Percentiles rank a stretch among this genome's conserved stretches.
Evolutionary conservation across 192 early-diverging fungal species (phyloP).

Genomic region (Gaertneriomyces semiglobifer): DNA sequence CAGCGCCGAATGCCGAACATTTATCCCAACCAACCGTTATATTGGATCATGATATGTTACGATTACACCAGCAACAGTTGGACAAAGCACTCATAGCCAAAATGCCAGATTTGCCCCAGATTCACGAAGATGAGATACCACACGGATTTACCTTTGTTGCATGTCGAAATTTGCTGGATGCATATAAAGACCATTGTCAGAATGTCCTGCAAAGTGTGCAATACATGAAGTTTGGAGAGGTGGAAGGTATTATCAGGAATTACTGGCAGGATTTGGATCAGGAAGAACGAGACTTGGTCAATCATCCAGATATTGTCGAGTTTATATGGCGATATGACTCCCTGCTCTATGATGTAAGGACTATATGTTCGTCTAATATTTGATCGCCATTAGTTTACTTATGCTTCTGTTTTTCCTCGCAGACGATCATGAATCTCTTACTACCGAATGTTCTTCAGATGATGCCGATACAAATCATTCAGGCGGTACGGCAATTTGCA

Average conservation of each 20-base stretch:
- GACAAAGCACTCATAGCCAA: slow-evolving; percentile 27
- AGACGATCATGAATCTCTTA: slow-evolving; percentile 33
- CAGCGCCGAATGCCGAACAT: not conserved
- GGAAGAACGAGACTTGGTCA: slow-evolving; percentile 21
- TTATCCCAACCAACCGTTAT: not conserved
- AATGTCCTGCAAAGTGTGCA: slow-evolving; percentile 26
- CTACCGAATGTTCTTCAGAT: slow-evolving; percentile 32
- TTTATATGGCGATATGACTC: slow-evolving; percentile 51
- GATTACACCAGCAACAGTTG: slow-evolving; percentile 27
- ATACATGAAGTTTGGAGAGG: slow-evolving; percentile 32
- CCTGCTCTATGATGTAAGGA: slow-evolving; percentile 47
- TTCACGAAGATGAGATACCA: slow-evolving; percentile 21
- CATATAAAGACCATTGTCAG: slow-evolving; percentile 32
- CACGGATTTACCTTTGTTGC: not conserved
- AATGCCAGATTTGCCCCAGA: slow-evolving; percentile 29
- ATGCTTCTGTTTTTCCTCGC: not conserved
- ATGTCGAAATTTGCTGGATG: slow-evolving; percentile 12
- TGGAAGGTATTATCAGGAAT: slow-evolving; percentile 24
- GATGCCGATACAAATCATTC: slow-evolving; percentile 34
- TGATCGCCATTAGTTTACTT: not conserved
- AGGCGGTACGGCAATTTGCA: slow-evolving; percentile 30
- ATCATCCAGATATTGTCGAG: slow-evolving; percentile 35
- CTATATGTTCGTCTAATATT: not conserved
- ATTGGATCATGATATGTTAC: slow-evolving; percentile 19
- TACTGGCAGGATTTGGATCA: slow-evolving; percentile 22